Percentiles rank a stretch among this genome's conserved stretches.
Conservation (phyloP, 2,329 filamentous ascomycete genomes). For the Capronia americana region DNA sequence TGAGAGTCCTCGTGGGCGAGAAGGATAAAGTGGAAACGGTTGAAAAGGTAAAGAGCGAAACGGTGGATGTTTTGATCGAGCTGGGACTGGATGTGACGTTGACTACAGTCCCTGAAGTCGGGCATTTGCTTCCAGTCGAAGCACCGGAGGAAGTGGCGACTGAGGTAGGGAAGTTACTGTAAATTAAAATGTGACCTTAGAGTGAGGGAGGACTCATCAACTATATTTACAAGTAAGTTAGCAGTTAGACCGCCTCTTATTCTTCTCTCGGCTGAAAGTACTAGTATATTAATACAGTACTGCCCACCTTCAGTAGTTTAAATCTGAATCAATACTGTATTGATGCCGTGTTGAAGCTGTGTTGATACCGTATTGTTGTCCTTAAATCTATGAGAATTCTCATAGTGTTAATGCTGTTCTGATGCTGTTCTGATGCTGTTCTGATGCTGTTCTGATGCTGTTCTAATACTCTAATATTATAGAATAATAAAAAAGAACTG, state of each 20-base stretch:
- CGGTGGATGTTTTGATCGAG: conserved; percentile 6
- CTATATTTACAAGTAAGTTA: background rate
- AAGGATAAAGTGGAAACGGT: conserved; percentile 16
- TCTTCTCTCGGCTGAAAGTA: background rate
- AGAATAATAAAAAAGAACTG: no score
- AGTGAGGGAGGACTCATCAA: background rate
- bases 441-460: no score
- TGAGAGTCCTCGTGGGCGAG: conserved; percentile 12
- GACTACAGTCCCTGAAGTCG: background rate
- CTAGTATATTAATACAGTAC: no score
- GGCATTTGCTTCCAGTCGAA: conserved; percentile 18
- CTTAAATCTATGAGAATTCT: no score
- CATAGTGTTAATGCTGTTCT: no score
- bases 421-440: no score
- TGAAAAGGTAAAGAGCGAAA: conserved; percentile 12
- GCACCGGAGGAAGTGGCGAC: conserved; percentile 5
- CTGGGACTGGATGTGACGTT: conserved; percentile 7
- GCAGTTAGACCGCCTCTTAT: background rate
- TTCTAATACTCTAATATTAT: no score
- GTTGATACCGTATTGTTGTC: no score
- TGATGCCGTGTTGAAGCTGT: no score
- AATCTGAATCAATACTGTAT: no score
- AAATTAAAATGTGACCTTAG: background rate
- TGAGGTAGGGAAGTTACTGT: conserved; percentile 2
- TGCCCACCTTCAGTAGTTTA: no score